Conservation (phyloP, 371 early-diverging fungal species). For the Apophysomyces sp. region DNA sequence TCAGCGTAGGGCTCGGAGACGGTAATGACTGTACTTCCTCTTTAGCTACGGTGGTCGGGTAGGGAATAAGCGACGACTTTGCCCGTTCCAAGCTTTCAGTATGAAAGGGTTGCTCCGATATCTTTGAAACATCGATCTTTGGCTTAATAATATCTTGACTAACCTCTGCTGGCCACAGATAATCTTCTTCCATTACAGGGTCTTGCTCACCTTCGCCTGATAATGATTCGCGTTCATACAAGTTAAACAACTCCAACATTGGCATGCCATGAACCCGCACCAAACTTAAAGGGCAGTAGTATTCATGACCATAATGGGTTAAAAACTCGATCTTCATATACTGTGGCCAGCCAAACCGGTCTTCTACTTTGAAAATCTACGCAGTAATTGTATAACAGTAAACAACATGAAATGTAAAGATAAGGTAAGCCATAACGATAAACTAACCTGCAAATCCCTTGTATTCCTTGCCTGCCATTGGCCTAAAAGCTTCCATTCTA, state of each 20-base stretch:
- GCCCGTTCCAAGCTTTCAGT: slow-evolving; percentile 9
- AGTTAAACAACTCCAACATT: slow-evolving; percentile 85
- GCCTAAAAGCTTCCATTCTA: slow-evolving; percentile 81
- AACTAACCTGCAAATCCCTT: slow-evolving; percentile 76
- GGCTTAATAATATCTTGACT: slow-evolving; percentile 40
- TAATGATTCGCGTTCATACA: slow-evolving; percentile 52
- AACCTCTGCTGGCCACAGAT: slow-evolving; percentile 41
- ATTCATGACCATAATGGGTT: slow-evolving; percentile 89
- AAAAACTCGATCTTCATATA: slow-evolving; percentile 88
- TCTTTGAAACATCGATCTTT: slow-evolving; percentile 21
- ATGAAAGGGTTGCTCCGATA: slow-evolving; percentile 19
- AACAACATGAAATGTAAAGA: neutral
- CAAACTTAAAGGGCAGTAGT: slow-evolving; percentile 91
- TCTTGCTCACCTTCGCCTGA: slow-evolving; percentile 32
- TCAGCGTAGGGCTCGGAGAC: neutral
- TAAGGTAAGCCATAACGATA: neutral
- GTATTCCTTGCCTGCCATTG: slow-evolving; percentile 82
- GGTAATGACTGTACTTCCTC: neutral
- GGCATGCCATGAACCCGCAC: slow-evolving; percentile 90
- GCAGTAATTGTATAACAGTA: neutral
- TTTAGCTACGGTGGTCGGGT: neutral
- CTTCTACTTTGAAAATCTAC: slow-evolving; percentile 78
- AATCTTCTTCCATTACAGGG: slow-evolving; percentile 22
- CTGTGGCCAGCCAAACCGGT: slow-evolving; percentile 77
- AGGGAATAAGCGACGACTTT: slow-evolving; percentile 7